These are phyloP conservation scores for Flaveria brownii DNA, from an alignment of 129 eudicot genomes.

Conservation along the genomic window DNA sequence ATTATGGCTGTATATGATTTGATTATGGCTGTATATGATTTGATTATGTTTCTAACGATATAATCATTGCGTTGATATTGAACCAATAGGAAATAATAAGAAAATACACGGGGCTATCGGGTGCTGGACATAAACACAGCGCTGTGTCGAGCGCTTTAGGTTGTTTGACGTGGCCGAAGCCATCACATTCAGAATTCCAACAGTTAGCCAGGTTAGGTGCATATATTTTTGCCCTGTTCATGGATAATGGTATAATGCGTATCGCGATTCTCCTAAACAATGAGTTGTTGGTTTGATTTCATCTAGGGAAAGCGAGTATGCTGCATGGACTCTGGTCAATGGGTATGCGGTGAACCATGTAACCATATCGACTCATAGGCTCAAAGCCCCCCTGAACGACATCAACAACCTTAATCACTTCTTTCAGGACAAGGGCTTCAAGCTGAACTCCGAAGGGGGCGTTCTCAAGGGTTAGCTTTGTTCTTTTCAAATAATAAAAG, in stretches of 20 bases:
- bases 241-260: neutral
- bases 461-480: conserved; percentile 62
- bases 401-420: conserved; percentile 64
- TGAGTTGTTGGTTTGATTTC: conserved; percentile 2
- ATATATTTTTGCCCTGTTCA: neutral
- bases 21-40: too few relatives aligned
- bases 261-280: neutral
- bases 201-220: conserved; percentile 66
- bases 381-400: conserved; percentile 56
- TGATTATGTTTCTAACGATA: neutral
- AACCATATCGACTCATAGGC: conserved; percentile 82
- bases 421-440: conserved; percentile 76
- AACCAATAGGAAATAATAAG: conserved; percentile 60
- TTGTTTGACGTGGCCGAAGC: conserved; percentile 82
- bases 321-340: conserved; percentile 97
- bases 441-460: conserved; percentile 95
- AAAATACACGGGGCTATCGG: conserved; percentile 65
- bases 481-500: neutral
- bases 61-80: neutral
- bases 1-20: too few relatives aligned
- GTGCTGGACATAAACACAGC: conserved; percentile 58
- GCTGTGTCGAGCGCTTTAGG: conserved; percentile 83
- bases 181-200: conserved; percentile 70
- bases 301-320: conserved; percentile 90
- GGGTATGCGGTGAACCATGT: conserved; percentile 87